Evolutionary conservation across 2,329 filamentous ascomycete species (phyloP).

Genomic region (Capronia americana): DNA sequence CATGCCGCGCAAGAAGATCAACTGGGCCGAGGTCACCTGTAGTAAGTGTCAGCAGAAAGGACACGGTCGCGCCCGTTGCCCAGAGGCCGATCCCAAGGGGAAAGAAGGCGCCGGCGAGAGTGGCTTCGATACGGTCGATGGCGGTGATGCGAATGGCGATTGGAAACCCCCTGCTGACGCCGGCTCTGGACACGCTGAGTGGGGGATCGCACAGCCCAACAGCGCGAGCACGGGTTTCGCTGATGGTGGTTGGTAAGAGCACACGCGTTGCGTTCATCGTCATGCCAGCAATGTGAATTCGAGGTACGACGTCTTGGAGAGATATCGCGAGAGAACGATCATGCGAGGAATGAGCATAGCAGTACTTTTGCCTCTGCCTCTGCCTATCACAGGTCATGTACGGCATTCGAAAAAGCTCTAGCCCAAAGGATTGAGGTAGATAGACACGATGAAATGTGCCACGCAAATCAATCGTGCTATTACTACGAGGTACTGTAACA

Average conservation of each 20-base stretch:
- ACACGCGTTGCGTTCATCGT: too few species aligned
- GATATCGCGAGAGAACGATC: background rate
- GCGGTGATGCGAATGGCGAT: conserved; percentile 6
- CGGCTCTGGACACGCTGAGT: conserved; percentile 39
- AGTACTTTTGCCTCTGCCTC: background rate
- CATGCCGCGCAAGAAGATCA: conserved; percentile 17
- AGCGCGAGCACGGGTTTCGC: conserved; percentile 2
- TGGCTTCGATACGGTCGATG: conserved; percentile 24
- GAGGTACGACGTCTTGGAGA: background rate
- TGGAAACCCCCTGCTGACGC: background rate
- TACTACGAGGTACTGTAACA: background rate
- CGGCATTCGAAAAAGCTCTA: background rate
- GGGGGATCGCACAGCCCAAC: conserved; percentile 22
- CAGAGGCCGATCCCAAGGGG: conserved; percentile 26
- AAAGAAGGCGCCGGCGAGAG: conserved; percentile 32
- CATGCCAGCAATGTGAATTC: background rate
- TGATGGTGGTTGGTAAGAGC: conserved; percentile 18
- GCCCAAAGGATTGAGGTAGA: background rate
- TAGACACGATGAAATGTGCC: background rate
- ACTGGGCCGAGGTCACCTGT: conserved; percentile 33
- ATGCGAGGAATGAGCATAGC: background rate
- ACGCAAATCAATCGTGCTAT: background rate
- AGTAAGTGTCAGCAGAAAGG: conserved; percentile 32
- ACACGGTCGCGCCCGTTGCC: conserved; percentile 33
- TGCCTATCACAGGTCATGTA: background rate